Evolutionary conservation across 768 basidiomycete species (phyloP).

Genomic region (Phylloporus scabripes): DNA sequence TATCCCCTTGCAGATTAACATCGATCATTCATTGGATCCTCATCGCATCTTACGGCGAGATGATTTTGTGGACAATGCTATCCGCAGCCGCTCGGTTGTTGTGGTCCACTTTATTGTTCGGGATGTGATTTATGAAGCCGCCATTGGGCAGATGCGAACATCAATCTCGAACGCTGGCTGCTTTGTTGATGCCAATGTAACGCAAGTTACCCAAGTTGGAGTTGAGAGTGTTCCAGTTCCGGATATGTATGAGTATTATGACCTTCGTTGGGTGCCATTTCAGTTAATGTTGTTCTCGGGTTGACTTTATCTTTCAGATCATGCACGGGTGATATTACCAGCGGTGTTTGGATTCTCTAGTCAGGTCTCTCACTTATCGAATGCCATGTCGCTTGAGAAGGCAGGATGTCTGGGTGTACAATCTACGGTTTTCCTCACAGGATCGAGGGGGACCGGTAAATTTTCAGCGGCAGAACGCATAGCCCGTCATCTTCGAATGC

Average conservation of each 20-base stretch:
- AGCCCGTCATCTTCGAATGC: constrained; percentile 63
- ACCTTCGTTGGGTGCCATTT: constrained; percentile 40
- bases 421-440: constrained; percentile 71
- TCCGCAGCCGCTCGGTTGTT: constrained; percentile 30
- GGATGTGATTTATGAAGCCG: constrained; percentile 61
- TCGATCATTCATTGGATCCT: constrained; percentile 35
- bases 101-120: constrained; percentile 76
- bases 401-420: constrained; percentile 59
- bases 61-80: constrained; percentile 1
- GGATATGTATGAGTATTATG: constrained; percentile 43
- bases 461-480: constrained; percentile 54
- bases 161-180: constrained; percentile 74
- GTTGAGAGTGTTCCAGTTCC: constrained; percentile 63
- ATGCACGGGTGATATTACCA: not conserved
- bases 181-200: constrained; percentile 69
- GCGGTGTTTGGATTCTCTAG: constrained; percentile 31
- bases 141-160: constrained; percentile 37
- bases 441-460: constrained; percentile 79
- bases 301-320: constrained; percentile 22
- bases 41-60: not conserved
- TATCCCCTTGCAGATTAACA: constrained; percentile 58
- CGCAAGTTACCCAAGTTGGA: constrained; percentile 77
- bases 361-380: constrained; percentile 52
- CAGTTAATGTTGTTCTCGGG: not conserved
- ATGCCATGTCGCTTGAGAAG: constrained; percentile 52